Base-by-base conservation (phyloP, 805 yeast species). In the Teunomyces lycoperdinae region DNA sequence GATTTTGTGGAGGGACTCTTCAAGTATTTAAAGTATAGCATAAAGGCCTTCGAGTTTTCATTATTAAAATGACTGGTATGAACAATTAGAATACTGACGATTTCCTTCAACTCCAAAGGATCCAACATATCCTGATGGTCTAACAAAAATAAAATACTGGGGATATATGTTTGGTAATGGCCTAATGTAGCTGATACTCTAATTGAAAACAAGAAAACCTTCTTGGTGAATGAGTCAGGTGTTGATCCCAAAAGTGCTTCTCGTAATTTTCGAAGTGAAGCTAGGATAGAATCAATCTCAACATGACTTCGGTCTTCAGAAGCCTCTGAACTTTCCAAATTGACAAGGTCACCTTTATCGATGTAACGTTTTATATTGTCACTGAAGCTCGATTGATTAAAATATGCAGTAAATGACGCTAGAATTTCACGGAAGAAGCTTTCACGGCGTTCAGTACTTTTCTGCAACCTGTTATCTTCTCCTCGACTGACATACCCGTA, bases 401-500 rank as follows among this genome's bases (percentile, higher is more conserved):
- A 66, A 59, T 71, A 59, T 43, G 61, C 35, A 28, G 54, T 46
- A 49, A 63, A 62, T 14, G 67, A 59, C 9, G 46, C 40, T 27
- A 71, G 58, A 2, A 82, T 73, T 32, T 62, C 52, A 2, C 60
- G 54, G 54, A 77, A 78, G 44, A 70, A 73, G 27, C 60, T 61
- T 5, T 54, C 57, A 53, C 87, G 65, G 8, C 74, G 78, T 4
- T 47, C 44, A 3, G 67, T 68, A 54, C 77, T 76, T 3, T 63
- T 56, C 54, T 76, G 82, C 36, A 84, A 66, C 34, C 77, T 58
- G 44, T 58, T 59, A 47, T 77, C 83, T 39, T 78, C 83, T 0
- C 88, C 87, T 48, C 89, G 66, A 52, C 88, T 84, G 6, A 83
- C 62, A 43, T 80, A 66, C 0, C 88, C 87, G 51, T 73, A 80